A percentile compares a stretch with the other conserved stretches of the same genome.
These are phyloP conservation scores for Wickerhamomyces alni DNA, from an alignment of 805 yeast species.

Conservation along the genomic window DNA sequence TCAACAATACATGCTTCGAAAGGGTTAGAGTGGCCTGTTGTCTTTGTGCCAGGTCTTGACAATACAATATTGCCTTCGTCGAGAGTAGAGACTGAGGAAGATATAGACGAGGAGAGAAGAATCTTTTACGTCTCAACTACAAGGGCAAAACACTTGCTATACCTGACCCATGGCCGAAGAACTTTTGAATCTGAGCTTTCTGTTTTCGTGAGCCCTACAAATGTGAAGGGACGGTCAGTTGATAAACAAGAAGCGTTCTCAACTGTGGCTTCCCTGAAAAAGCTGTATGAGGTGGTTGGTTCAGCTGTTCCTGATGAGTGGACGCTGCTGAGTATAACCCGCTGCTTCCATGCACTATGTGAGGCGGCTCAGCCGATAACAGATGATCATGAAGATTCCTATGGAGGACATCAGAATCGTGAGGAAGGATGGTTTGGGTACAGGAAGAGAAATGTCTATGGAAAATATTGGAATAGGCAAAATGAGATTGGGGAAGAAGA, in stretches of 20 bases:
- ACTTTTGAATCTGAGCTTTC: neutral
- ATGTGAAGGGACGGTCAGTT: neutral
- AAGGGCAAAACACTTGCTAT: slow-evolving; percentile 61
- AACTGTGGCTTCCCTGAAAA: neutral
- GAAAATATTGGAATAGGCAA: too few relatives aligned
- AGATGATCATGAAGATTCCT: too few relatives aligned
- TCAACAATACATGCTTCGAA: slow-evolving; percentile 91
- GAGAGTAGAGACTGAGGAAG: slow-evolving; percentile 32
- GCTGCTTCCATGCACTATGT: too few relatives aligned
- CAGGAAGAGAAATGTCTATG: too few relatives aligned
- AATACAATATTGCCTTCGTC: slow-evolving; percentile 63
- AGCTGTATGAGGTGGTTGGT: too few relatives aligned
- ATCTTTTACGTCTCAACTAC: slow-evolving; percentile 87
- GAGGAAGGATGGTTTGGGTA: too few relatives aligned
- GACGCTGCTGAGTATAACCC: too few relatives aligned
- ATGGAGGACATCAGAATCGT: too few relatives aligned
- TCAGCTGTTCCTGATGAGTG: too few relatives aligned
- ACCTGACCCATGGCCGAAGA: slow-evolving; percentile 26
- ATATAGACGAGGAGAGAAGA: slow-evolving; percentile 71
- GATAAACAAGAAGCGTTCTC: neutral
- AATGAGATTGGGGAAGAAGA: too few relatives aligned
- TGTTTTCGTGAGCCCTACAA: neutral
- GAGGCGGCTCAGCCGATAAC: too few relatives aligned
- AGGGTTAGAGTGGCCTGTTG: slow-evolving; percentile 95
- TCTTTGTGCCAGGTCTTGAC: slow-evolving; percentile 68